phyloP scores from a whole-genome alignment of 2,329 filamentous ascomycete species.

The Alternaria metachromatica region DNA sequence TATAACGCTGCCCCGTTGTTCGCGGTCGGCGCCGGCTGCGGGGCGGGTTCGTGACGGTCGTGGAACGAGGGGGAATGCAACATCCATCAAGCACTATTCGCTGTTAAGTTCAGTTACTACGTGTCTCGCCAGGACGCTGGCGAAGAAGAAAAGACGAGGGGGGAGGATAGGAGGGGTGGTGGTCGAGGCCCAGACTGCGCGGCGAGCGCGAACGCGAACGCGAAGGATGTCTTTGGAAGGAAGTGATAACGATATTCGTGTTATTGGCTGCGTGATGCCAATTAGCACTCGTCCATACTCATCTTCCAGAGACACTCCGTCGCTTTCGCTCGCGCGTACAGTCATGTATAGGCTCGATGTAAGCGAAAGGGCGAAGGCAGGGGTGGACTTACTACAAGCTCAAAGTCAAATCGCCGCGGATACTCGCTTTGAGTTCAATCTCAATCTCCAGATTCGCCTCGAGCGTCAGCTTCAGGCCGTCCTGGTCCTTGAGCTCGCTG shows the following conservation, averaged over 20 bases:
- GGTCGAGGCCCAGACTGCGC: background rate
- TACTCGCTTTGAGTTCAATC: conserved; percentile 83
- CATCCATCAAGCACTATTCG: conserved; percentile 29
- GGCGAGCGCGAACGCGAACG: background rate
- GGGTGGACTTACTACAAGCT: conserved; percentile 72
- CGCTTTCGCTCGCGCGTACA: conserved; percentile 15
- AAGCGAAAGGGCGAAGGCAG: conserved; percentile 12
- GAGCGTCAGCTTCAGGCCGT: conserved; percentile 73
- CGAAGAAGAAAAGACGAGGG: background rate
- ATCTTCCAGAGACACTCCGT: conserved; percentile 1
- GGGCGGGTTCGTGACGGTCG: conserved; percentile 5
- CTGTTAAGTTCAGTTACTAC: conserved; percentile 30
- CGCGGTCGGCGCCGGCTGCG: conserved; percentile 3
- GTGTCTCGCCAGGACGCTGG: conserved; percentile 12
- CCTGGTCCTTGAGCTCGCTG: conserved; percentile 59
- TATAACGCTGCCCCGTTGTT: conserved; percentile 1
- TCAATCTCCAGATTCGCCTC: conserved; percentile 84
- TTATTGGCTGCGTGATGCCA: conserved; percentile 24
- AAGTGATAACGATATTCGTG: background rate
- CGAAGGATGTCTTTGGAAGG: background rate
- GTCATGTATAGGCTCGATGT: conserved; percentile 9
- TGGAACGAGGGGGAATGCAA: conserved; percentile 10
- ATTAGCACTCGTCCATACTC: conserved; percentile 19
- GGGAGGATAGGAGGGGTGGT: background rate
- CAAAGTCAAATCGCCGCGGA: conserved; percentile 82